Evolutionary conservation across 495 filamentous ascomycete species (phyloP), one percentile per base, ranked within the genome.

Genomic region (Astrothelium macrocarpum): DNA sequence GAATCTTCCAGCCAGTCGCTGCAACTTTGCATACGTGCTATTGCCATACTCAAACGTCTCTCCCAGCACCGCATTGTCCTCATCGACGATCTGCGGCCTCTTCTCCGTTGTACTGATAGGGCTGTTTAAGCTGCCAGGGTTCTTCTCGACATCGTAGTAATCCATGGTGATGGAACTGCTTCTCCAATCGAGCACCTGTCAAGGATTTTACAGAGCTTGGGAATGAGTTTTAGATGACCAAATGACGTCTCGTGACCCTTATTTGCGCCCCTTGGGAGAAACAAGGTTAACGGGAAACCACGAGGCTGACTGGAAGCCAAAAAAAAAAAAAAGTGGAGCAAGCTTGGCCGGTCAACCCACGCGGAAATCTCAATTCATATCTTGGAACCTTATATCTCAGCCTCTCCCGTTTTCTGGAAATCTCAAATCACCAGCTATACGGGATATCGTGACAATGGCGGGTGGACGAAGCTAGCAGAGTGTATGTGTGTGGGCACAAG

Each of bases 1-100:
- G 68, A 87, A 81, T 66, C 80, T 84, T 4, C 82, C 86, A 0
- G 87, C 89, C 20, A 90, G 67, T 12, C 85, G 82, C 76, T 91
- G 87, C 4, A 88, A 65, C 74, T 81, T 88, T 23, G 87, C 88
- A 68, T 84, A 87, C 32, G 78, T 62, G 26, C 80, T 81, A 62
- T 85, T 73, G 62, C 87, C 87, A 32, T 84, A 78, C 56, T 78
- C 77, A 66, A 91, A 86, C 63, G 76, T 83, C 70, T 87, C 80
- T 26, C 81, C 80, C 14, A 80, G 78, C 1, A 88, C 82, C 2
- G 83, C 85, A 59, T 82, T 81, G 29, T 79, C 75, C 64, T 82
- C 79, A 63, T 81, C 73, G 25, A 78, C 74, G 64, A 81, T 77
- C 61, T 59, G 2, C 25, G 46, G 59, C 49, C 62, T 31, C 60